Conservation (phyloP, 495 filamentous ascomycete genomes). For the Lindgomyces ingoldianus region DNA sequence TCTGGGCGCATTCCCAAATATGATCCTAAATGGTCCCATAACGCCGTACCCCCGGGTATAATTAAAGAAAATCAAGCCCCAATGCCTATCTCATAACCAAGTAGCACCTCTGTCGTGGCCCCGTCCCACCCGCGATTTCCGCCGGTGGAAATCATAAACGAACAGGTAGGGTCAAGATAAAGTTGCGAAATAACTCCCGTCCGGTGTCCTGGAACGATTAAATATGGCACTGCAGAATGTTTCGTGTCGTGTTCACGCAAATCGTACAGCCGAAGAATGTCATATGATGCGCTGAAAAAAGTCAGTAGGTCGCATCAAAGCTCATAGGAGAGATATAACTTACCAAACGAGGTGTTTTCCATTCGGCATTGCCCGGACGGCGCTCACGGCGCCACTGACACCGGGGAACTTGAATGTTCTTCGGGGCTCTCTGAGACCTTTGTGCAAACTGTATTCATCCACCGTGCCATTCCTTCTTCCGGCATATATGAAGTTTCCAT, state of each 20-base stretch:
- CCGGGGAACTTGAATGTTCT: constrained; percentile 87
- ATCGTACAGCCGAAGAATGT: constrained; percentile 92
- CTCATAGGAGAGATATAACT: constrained; percentile 35
- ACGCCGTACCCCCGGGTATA: constrained; percentile 35
- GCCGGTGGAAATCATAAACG: constrained; percentile 85
- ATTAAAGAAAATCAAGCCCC: constrained; percentile 34
- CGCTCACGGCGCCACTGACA: constrained; percentile 85
- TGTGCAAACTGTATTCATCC: constrained; percentile 89
- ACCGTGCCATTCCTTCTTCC: constrained; percentile 92
- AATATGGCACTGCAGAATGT: constrained; percentile 83
- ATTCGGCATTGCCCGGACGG: constrained; percentile 87
- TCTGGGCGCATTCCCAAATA: too few relatives aligned
- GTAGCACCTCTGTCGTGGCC: constrained; percentile 81
- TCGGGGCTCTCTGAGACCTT: constrained; percentile 70
- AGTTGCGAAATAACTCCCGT: constrained; percentile 85
- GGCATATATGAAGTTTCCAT: constrained; percentile 93
- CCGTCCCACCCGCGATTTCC: constrained; percentile 97
- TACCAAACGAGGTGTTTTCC: constrained; percentile 88
- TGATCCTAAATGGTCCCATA: too few relatives aligned
- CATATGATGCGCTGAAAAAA: constrained; percentile 72
- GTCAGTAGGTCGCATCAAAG: background rate
- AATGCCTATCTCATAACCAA: constrained; percentile 89
- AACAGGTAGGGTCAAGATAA: constrained; percentile 82
- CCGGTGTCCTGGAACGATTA: constrained; percentile 89
- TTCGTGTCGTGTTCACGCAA: constrained; percentile 67